Evolutionary conservation across 306 rosid species (phyloP).

Genomic region (Fagus sylvatica): DNA sequence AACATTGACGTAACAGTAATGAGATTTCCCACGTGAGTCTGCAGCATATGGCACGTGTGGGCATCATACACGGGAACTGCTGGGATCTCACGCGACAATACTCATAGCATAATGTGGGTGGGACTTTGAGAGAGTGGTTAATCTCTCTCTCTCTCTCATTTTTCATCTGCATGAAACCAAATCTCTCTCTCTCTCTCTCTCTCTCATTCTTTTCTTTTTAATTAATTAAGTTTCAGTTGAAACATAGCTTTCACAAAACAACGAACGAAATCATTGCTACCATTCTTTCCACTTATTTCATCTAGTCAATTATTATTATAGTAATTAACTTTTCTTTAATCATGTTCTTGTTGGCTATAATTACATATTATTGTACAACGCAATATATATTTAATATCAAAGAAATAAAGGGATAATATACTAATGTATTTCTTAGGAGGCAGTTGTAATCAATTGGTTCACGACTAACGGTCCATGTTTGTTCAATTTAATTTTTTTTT

Average conservation of each 20-base stretch:
- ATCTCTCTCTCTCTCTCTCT: background rate
- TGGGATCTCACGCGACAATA: slow-evolving; percentile 31
- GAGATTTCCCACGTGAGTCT: slow-evolving; percentile 17
- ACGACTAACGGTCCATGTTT: slow-evolving; percentile 2
- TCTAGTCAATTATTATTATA: slow-evolving; percentile 12
- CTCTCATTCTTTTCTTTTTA: background rate
- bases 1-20: background rate
- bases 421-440: background rate
- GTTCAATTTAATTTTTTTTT: no score
- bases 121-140: background rate
- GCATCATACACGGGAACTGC: slow-evolving; percentile 6
- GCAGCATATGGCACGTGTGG: slow-evolving; percentile 2
- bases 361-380: background rate
- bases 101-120: slow-evolving; percentile 16
- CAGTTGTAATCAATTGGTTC: background rate
- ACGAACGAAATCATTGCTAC: slow-evolving; percentile 32
- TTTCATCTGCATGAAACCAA: background rate
- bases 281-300: slow-evolving; percentile 21
- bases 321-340: background rate
- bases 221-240: slow-evolving; percentile 24
- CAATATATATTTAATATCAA: background rate
- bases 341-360: background rate
- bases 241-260: slow-evolving; percentile 28
- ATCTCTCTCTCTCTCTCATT: background rate
- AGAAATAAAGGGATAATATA: background rate